A percentile compares a stretch with the other conserved stretches of the same genome.
Evolutionary conservation across 805 yeast species (phyloP).

Genomic region (Yarrowia phangngaensis): DNA sequence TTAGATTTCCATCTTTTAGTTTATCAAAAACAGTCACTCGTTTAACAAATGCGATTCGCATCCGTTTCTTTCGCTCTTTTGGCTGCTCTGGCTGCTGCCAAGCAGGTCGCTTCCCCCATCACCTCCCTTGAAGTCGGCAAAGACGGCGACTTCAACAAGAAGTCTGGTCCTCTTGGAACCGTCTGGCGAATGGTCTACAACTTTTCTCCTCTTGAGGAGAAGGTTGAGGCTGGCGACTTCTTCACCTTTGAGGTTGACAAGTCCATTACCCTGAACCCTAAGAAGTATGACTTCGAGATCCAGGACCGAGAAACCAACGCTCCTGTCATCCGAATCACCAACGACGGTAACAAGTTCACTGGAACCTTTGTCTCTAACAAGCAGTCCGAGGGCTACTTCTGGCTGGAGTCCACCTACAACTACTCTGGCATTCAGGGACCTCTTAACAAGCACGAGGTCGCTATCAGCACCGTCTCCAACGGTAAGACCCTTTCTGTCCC

Average conservation of each 20-base stretch:
- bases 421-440: too few species aligned
- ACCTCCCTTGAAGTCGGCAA: neutral
- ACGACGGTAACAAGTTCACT: neutral
- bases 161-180: neutral
- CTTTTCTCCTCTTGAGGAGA: slow-evolving; percentile 1
- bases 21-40: too few species aligned
- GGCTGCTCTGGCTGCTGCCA: slow-evolving; percentile 15
- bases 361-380: slow-evolving; percentile 4
- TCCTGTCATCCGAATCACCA: slow-evolving; percentile 5
- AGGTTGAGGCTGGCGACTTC: slow-evolving; percentile 9
- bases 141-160: neutral
- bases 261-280: neutral
- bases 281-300: slow-evolving; percentile 6
- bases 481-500: too few species aligned
- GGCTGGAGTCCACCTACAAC: too few species aligned
- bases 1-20: too few species aligned
- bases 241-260: slow-evolving; percentile 12
- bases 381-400: too few species aligned
- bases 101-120: slow-evolving; percentile 9
- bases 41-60: too few species aligned
- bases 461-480: too few species aligned
- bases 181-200: slow-evolving; percentile 14
- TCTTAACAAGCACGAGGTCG: too few species aligned
- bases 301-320: neutral
- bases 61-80: too few species aligned